Evolutionary conservation across 78 protist genomes (phyloP).

Genomic region (Emiliania huxleyi): DNA sequence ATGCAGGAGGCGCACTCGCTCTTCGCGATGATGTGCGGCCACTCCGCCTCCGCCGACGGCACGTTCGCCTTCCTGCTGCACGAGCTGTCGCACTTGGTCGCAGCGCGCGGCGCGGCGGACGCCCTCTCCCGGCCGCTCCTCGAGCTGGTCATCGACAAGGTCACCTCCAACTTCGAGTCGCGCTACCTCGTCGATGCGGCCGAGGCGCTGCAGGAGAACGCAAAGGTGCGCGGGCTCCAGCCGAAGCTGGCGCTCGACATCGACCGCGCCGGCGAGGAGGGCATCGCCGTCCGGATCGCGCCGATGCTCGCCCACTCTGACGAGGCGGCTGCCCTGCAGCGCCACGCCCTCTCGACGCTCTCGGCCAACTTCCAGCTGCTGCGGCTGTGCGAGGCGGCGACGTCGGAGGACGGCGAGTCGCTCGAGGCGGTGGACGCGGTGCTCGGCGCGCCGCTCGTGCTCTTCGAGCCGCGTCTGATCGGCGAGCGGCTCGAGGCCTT

Average conservation of each 20-base stretch:
- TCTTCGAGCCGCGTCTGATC: background rate
- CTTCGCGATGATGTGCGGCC: background rate
- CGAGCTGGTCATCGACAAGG: background rate
- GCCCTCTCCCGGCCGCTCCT: background rate
- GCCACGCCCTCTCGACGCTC: background rate
- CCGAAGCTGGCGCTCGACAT: background rate
- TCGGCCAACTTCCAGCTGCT: conserved; percentile 9
- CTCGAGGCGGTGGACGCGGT: background rate
- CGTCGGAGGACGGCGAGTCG: background rate
- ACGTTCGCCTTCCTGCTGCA: background rate
- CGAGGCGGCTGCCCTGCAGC: background rate
- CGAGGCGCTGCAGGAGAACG: background rate
- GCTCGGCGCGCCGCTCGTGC: background rate
- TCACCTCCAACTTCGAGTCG: background rate
- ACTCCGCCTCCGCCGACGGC: background rate
- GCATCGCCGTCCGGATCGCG: background rate
- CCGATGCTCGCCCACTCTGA: background rate
- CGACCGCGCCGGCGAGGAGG: background rate
- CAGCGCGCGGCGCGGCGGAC: background rate
- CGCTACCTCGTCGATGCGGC: background rate
- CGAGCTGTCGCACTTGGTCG: background rate
- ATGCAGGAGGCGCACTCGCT: background rate
- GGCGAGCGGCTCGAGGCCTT: background rate
- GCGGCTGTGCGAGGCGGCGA: background rate
- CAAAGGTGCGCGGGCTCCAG: background rate